These are phyloP conservation scores for Malus hybrid DNA, from an alignment of 331 rosid genomes.

Conservation along the genomic window DNA sequence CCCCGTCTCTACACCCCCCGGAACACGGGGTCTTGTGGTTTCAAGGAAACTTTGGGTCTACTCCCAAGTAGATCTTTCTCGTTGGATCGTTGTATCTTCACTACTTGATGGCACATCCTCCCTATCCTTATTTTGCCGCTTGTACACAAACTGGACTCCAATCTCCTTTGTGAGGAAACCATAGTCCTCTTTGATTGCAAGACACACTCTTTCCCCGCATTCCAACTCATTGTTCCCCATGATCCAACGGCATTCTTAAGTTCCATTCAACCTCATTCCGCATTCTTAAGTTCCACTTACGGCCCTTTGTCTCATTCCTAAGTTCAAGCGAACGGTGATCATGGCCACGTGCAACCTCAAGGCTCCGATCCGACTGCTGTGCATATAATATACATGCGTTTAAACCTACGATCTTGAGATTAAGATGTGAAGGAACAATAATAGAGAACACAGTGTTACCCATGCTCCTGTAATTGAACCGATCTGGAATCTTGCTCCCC, in stretches of 20 bases:
- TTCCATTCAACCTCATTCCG: fast-evolving
- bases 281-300: fast-evolving
- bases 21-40: too few species aligned
- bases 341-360: fast-evolving
- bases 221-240: background rate
- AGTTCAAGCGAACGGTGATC: background rate
- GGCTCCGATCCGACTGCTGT: too few species aligned
- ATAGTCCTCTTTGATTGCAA: background rate
- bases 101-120: background rate
- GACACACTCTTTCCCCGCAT: background rate
- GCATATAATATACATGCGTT: background rate
- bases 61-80: background rate
- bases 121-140: background rate
- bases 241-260: too few species aligned
- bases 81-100: background rate
- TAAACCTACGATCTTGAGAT: background rate
- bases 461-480: background rate
- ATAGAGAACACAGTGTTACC: background rate
- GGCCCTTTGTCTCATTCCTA: constrained; percentile 5
- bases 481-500: background rate
- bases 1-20: too few species aligned
- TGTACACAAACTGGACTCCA: background rate
- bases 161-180: too few species aligned
- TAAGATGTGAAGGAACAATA: background rate
- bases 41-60: fast-evolving